Conservation (phyloP, 169 alveolate genomes). For the Toxoplasma gondii region DNA sequence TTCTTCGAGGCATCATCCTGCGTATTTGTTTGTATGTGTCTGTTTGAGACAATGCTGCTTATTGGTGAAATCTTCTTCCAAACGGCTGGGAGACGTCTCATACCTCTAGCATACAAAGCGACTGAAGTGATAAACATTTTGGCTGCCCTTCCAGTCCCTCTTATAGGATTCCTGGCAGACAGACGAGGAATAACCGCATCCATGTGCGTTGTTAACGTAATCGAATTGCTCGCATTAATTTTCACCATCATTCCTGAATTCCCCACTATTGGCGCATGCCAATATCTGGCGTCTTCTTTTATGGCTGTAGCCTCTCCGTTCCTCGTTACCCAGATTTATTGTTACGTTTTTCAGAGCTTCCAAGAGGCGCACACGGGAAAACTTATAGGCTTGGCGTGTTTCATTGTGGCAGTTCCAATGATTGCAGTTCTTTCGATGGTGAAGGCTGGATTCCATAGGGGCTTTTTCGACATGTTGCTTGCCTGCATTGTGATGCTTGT, state of each 20-base stretch:
- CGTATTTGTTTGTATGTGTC: not conserved
- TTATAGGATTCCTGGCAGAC: not conserved
- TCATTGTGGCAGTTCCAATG: not conserved
- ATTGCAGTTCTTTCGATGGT: not conserved
- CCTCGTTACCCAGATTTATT: conserved; percentile 15
- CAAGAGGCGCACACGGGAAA: not conserved
- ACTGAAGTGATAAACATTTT: not conserved
- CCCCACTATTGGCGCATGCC: not conserved
- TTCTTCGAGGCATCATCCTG: not conserved
- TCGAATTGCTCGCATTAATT: not conserved
- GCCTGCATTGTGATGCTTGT: not conserved
- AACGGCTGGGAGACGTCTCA: not conserved
- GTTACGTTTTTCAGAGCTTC: not conserved
- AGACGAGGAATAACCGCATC: conserved; percentile 2
- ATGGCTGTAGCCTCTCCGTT: not conserved
- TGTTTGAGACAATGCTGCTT: not conserved
- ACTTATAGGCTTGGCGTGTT: not conserved
- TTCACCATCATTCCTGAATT: not conserved
- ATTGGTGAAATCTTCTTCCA: not conserved
- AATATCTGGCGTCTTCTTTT: not conserved
- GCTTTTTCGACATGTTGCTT: not conserved
- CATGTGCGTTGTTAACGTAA: not conserved
- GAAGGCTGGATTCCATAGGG: not conserved
- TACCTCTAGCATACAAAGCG: not conserved
- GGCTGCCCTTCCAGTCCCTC: not conserved